Evolutionary conservation across 176 grass and related monocot species (phyloP), one percentile per base, ranked within the genome.

Genomic region (Ampelocalamus luodianensis): DNA sequence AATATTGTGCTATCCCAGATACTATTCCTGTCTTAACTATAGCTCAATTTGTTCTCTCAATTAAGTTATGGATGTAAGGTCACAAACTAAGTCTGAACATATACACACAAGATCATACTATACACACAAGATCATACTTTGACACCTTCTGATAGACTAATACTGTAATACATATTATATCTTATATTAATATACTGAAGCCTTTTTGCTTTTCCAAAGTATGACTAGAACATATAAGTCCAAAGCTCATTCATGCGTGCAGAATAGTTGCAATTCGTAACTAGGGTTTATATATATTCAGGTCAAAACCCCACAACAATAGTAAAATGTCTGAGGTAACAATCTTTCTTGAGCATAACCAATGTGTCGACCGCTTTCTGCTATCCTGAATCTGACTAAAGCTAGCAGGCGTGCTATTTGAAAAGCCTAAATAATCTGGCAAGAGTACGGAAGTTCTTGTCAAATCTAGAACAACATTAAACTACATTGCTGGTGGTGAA

Each of bases 401-500:
- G 78, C 38, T 13, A 43, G 72, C 72, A 82, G 22, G 79, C 86
- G 79, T 88, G 79, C 86, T 68, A 22, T 77, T 82, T 68, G 24
- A 77, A 75, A 76, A 56, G 60, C 71, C 50, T 76, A 75, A 37
- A 58, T 39, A 27, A 76, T 59, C 79, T 77, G 79, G 62, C 6
- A 76, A 40, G 22, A 76, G 36, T 26, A 77, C 43, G 72, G 65
- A 77, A 61, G 86, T 79, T 90, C 59, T 45, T 87, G 49, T 68
- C 67, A 78, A 87, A 79, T 66, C 84, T 14, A 46, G 12, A 68
- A 27, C 74, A 74, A 50, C 67, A 90, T 46, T 83, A 90, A 87
- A 76, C 79, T 74, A 83, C 74, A 83, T 66, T 50, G 65, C 11
- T 79, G 23, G 83, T 76, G 59, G 74, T 60, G 84, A 78, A 77